These are phyloP conservation scores for Trametes coccinea DNA, from an alignment of 768 basidiomycete genomes.

Conservation along the genomic window DNA sequence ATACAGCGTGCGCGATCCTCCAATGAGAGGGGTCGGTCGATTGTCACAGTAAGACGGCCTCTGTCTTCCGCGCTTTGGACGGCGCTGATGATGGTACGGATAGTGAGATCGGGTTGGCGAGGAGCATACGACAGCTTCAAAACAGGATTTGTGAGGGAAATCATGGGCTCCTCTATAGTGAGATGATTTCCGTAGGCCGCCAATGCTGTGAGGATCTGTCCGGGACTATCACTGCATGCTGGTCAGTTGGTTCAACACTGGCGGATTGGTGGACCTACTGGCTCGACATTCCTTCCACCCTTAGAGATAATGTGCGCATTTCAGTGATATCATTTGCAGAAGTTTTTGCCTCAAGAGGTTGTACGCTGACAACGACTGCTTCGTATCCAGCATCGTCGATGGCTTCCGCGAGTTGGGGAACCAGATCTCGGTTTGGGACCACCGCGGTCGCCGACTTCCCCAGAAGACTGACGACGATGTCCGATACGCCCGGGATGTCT, in stretches of 20 bases:
- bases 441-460: conserved; percentile 54
- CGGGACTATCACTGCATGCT: conserved; percentile 51
- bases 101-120: conserved; percentile 54
- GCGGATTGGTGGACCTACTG: conserved; percentile 39
- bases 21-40: conserved; percentile 55
- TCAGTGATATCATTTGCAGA: conserved; percentile 43
- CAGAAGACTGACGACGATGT: conserved; percentile 58
- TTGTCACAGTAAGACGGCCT: conserved; percentile 44
- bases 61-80: conserved; percentile 44
- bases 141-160: conserved; percentile 43
- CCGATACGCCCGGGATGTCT: conserved; percentile 51
- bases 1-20: conserved; percentile 59
- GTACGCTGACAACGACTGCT: conserved; percentile 34
- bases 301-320: conserved; percentile 49
- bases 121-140: conserved; percentile 53
- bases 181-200: conserved; percentile 37
- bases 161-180: conserved; percentile 42
- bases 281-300: conserved; percentile 67
- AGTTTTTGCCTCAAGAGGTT: conserved; percentile 42
- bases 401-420: conserved; percentile 31
- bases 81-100: conserved; percentile 59
- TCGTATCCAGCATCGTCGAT: conserved; percentile 45
- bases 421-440: conserved; percentile 38
- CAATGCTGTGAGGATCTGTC: conserved; percentile 47
- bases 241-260: neutral